Evolutionary conservation across 495 filamentous ascomycete genomes (phyloP), one percentile per base, ranked within the genome.

Genomic region (Tuber umbilicatum): DNA sequence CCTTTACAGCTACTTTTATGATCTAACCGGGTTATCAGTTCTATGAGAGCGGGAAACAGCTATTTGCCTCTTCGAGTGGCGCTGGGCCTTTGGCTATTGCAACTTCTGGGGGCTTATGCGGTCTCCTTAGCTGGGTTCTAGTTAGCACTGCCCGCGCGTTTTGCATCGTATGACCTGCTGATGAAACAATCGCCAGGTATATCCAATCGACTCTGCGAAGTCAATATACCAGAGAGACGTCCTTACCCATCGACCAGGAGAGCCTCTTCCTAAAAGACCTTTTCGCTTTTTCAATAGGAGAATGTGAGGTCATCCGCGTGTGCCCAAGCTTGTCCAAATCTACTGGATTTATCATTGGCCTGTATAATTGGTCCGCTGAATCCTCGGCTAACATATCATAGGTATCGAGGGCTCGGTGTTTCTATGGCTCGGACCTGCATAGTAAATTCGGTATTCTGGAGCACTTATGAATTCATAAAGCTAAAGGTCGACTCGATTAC

Each of bases 21-120:
- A n/a, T 7, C 45, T 76, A 40, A 72, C 75, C 23, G 35, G 9
- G 9, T 47, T 43, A 27, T 73, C 7, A 82, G 80, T 82, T 82
- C 55, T 97, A 97, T 82, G 94, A 97, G 82, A 92, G 90, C 76
- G 89, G 89, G 73, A 97, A 97, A 84, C 92, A 97, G 83, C 81
- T 95, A 64, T 88, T 94, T 60, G 90, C 90, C 42, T 93, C 91
- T 35, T 88, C 90, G 71, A 87, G 89, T 45, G 91, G 90, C 69
- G 88, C 90, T 37, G 89, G 91, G 71, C 91, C 92, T 10, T 81
- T 91, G 69, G 90, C 92, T 21, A 91, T 94, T 40, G 86, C 92
- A 19, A 85, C 88, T 67, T 91, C 92, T 37, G 92, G 92, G 74
- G 92, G 90, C 10, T 83, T 94, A 47, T 95, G 92, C 80, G 92